Base-by-base conservation (phyloP, 2,329 filamentous ascomycete species). In the Aspergillus bombycis region DNA sequence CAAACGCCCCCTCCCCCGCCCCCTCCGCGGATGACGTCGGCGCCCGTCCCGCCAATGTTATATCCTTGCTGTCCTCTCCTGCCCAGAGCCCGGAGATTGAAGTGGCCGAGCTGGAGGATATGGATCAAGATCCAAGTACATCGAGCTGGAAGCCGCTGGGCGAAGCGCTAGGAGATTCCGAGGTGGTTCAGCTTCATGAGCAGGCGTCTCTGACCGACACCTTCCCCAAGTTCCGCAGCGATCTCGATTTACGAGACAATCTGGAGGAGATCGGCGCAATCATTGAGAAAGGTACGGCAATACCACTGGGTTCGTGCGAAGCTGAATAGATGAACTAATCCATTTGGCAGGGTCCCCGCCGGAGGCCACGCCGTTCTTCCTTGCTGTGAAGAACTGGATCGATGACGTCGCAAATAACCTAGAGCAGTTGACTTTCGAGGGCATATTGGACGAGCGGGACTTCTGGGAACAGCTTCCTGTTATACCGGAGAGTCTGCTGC, bases 21-120 rank as follows among this genome's bases (percentile, higher is more conserved):
- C 64, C 61, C 36, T 48, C 67, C 58, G 60, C 65, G 28, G 61
- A 71, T 54, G 63, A 65, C 52, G 64, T 63, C 34, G 69, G 69
- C 23, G 62, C 69, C 21, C 62, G 73, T 52, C 67, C 71, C 21
- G 64, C 70, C 56, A 66, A 73, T 55, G 71, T 71, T 26, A 78
- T 81, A 56, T 80, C 80, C 9, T 73, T 82, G 54, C 73, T 77
- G 11, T 82, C 81, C 5, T 81, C 81, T 19, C 77, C 81, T 14
- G 73, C 76, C 23, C 75, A 76, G 50, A 83, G 80, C 59, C 80
- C 80, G 12, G 78, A 82, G 61, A 83, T 84, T 36, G 82, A 84
- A 70, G 80, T 83, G 19, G 80, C 81, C 9, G 81, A 83, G 50
- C 71, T 78, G 21, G 82, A 84, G 71, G 83, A 84, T 62, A 80